Conservation (phyloP, 129 eudicot genomes). For the Flaveria robusta region DNA sequence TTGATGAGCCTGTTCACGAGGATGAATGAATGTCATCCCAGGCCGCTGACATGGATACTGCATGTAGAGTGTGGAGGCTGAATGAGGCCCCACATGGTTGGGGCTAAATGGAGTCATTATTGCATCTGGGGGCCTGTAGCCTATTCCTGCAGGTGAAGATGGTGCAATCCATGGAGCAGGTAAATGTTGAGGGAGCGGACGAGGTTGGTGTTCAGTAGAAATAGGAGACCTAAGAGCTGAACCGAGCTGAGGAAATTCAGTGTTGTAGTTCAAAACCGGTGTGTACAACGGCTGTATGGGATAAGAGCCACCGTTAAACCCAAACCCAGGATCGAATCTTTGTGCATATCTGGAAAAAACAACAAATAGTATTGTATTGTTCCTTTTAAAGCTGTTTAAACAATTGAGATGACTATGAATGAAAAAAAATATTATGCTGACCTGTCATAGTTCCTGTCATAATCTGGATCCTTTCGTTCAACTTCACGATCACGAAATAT, state of each 20-base stretch:
- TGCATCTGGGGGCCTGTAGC: constrained; percentile 82
- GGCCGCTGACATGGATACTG: constrained; percentile 86
- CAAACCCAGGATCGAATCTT: constrained; percentile 99
- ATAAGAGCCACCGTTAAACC: constrained; percentile 77
- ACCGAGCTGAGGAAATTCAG: constrained; percentile 98
- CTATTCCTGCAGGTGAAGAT: constrained; percentile 74
- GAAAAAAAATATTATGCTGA: constrained; percentile 18
- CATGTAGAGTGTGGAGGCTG: constrained; percentile 68
- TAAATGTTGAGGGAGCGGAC: constrained; percentile 67
- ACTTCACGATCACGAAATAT: constrained; percentile 90
- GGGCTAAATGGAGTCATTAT: constrained; percentile 75
- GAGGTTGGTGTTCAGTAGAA: constrained; percentile 64
- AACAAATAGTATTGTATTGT: constrained; percentile 10
- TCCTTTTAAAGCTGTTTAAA: neutral
- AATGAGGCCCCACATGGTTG: constrained; percentile 58
- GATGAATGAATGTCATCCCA: constrained; percentile 79
- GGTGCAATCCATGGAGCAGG: constrained; percentile 80
- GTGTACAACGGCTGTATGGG: constrained; percentile 90
- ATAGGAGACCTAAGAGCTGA: constrained; percentile 71
- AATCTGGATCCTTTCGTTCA: constrained; percentile 94
- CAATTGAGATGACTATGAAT: neutral
- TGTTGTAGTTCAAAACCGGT: constrained; percentile 84
- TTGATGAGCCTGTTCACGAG: constrained; percentile 85
- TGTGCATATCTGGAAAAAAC: constrained; percentile 66
- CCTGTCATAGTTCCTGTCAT: constrained; percentile 89